phyloP scores from a whole-genome alignment of 768 basidiomycete species.

The Dentipellis sp. region DNA sequence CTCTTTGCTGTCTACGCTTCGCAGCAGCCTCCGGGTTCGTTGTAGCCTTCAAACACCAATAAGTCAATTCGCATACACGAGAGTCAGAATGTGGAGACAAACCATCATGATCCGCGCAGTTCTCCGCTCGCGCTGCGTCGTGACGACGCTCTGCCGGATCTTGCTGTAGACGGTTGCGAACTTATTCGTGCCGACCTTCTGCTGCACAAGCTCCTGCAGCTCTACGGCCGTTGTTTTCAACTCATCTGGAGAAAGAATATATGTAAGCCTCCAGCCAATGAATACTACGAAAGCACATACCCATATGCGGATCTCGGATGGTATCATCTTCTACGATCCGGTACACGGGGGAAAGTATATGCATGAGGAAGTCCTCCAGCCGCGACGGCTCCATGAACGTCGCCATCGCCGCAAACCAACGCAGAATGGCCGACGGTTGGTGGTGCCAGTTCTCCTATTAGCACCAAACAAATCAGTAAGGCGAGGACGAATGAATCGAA shows the following conservation, averaged over 20 bases:
- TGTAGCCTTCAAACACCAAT: conserved; percentile 36
- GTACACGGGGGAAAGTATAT: conserved; percentile 81
- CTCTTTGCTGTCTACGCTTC: conserved; percentile 62
- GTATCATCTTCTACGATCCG: conserved; percentile 84
- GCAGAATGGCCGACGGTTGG: conserved; percentile 70
- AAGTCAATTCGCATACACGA: not conserved
- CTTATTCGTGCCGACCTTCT: conserved; percentile 78
- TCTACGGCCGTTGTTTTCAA: conserved; percentile 75
- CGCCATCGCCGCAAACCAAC: conserved; percentile 92
- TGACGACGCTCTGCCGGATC: conserved; percentile 63
- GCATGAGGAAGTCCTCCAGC: conserved; percentile 65
- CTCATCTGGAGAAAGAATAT: conserved; percentile 45
- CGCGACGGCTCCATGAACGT: conserved; percentile 51
- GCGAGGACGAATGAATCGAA: not conserved
- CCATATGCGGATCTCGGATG: conserved; percentile 68
- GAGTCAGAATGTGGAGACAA: conserved; percentile 6
- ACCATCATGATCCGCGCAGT: conserved; percentile 39
- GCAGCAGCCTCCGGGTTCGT: conserved; percentile 72
- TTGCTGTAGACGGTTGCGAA: conserved; percentile 75
- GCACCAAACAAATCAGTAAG: not conserved
- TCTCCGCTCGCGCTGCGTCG: conserved; percentile 64
- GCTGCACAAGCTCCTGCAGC: conserved; percentile 79
- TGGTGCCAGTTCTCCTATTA: conserved; percentile 72
- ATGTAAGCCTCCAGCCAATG: not conserved
- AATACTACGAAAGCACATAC: conserved; percentile 31